Percentiles rank a stretch among this genome's conserved stretches.
phyloP scores from a whole-genome alignment of 257 asterid genomes.

The Lavandula angustifolia region DNA sequence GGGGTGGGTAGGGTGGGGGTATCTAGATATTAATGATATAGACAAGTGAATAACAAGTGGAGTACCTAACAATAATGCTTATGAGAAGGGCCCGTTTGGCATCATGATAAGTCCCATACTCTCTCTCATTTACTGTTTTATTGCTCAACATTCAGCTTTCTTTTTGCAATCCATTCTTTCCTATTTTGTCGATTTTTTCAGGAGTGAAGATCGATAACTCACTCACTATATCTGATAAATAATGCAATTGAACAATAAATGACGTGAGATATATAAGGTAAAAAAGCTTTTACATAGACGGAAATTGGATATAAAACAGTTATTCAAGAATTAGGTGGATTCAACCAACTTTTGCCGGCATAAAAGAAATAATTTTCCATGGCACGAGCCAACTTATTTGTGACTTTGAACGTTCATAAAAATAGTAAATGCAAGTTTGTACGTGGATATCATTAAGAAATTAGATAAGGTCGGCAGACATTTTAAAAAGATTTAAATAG shows the following conservation, averaged over 20 bases:
- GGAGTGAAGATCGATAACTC: too few relatives aligned
- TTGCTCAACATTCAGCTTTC: neutral
- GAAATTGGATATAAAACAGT: neutral
- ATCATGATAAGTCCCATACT: slow-evolving; percentile 11
- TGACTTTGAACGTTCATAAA: slow-evolving; percentile 4
- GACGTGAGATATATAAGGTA: neutral
- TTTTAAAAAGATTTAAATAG: too few relatives aligned
- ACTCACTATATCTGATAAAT: neutral
- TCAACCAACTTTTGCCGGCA: slow-evolving; percentile 17
- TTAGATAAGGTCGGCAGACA: neutral
- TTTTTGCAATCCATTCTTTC: neutral
- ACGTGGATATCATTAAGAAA: slow-evolving; percentile 9
- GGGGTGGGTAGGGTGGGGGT: neutral
- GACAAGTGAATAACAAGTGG: slow-evolving; percentile 27
- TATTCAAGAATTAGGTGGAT: slow-evolving; percentile 22
- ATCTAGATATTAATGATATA: too few relatives aligned
- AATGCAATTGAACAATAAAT: neutral
- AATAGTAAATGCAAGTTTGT: slow-evolving; percentile 15
- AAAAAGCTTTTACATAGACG: neutral
- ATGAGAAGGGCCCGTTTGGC: slow-evolving; percentile 15
- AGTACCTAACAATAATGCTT: slow-evolving; percentile 17
- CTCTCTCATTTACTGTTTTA: slow-evolving; percentile 9
- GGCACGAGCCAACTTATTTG: neutral
- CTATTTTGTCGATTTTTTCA: neutral
- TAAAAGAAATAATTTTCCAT: slow-evolving; percentile 15